Base-by-base conservation (phyloP, 2,329 filamentous ascomycete genomes). In the Fusarium nematophilum region DNA sequence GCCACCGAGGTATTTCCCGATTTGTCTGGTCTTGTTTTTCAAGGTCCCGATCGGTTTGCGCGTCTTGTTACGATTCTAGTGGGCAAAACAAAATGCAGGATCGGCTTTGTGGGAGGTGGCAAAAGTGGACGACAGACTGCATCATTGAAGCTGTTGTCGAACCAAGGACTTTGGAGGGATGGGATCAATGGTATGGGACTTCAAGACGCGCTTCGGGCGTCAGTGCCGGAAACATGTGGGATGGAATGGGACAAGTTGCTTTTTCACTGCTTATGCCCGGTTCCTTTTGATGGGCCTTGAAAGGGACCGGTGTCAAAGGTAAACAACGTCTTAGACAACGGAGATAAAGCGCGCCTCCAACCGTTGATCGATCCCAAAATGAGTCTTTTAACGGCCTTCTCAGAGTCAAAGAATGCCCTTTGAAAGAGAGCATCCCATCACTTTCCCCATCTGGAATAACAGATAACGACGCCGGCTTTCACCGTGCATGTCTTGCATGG, bases 391-490 rank as follows among this genome's bases (percentile, higher is more conserved):
- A 36, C 18, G 42, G 17, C 18, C 42, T 21, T 60, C 37, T n/a
- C 29, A 34, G n/a, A n/a, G 8, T 46, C 5, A 36, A 48, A 61
- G 51, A 17, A 48, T 36, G 18, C 13, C 15, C 11, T n/a, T 11
- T n/a, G 30, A 13, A 33, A 42, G 8, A 33, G 34, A 44, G 17
- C 47, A 47, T 44, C 57, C 30, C 44, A 55, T 55, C 48, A 65
- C 54, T 65, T 64, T 58, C 61, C 61, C 5, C 26, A 54, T 63
- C 29, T 49, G 57, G 60, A 49, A 49, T 31, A 37, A 27, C n/a
- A 53, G 18, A 23, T 15, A 17, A 34, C 30, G 34, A 29, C 47
- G n/a, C 10, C 39, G 18, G 31, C 25, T 38, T 23, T n/a, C 10
- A 25, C 31, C 23, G 9, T 11, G 27, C 34, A 53, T 53, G 38